phyloP scores from a whole-genome alignment of 176 grass and related monocot species.

The Rhynchospora pubera region DNA sequence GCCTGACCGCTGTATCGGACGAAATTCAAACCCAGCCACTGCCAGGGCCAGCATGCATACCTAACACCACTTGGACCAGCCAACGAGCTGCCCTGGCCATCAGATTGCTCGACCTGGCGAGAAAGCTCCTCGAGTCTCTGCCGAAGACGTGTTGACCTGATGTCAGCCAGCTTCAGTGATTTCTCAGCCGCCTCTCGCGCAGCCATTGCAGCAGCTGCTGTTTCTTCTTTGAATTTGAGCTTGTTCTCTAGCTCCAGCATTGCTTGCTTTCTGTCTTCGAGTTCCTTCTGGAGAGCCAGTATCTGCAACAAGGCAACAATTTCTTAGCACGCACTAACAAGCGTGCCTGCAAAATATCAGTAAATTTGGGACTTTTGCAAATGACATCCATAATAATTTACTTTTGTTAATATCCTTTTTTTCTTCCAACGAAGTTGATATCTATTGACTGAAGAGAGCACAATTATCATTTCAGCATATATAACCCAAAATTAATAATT shows the following conservation, averaged over 20 bases:
- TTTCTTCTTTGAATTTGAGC: conserved; percentile 98
- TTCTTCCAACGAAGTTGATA: neutral
- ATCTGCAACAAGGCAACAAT: conserved; percentile 37
- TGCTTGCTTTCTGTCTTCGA: conserved; percentile 65
- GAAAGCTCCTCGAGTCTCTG: conserved; percentile 83
- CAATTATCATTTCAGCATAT: neutral
- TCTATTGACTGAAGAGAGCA: neutral
- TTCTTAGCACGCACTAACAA: neutral
- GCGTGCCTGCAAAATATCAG: neutral
- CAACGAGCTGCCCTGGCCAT: conserved; percentile 23
- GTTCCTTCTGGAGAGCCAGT: conserved; percentile 56
- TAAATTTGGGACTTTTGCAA: neutral
- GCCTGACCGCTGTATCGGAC: conserved; percentile 33
- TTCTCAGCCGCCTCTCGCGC: conserved; percentile 82
- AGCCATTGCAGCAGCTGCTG: conserved; percentile 60
- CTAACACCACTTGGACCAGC: conserved; percentile 34
- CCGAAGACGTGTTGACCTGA: conserved; percentile 57
- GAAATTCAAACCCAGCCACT: conserved; percentile 85
- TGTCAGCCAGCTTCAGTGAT: conserved; percentile 63
- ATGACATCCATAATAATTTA: neutral
- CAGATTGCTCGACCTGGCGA: conserved; percentile 66
- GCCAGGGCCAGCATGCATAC: conserved; percentile 97
- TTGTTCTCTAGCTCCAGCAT: conserved; percentile 80
- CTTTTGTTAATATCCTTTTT: neutral
- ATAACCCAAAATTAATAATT: neutral